Evolutionary conservation across 2,329 filamentous ascomycete genomes (phyloP).

Genomic region (Dothiorella sarmentorum): DNA sequence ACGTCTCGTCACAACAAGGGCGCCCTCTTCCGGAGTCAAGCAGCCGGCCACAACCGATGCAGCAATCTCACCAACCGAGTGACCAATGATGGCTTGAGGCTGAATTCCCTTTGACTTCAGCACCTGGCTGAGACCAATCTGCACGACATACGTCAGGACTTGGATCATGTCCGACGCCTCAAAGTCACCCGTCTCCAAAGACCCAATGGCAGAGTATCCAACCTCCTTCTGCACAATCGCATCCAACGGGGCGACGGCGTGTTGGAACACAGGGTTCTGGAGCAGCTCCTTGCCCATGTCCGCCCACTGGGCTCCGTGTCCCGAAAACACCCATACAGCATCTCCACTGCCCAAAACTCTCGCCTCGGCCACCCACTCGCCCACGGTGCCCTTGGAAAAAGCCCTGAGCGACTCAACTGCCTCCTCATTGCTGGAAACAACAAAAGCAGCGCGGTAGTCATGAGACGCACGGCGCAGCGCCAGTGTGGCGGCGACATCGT

Average conservation of each 20-base stretch:
- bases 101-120: slow-evolving; percentile 30
- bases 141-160: slow-evolving; percentile 37
- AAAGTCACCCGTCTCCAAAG: slow-evolving; percentile 24
- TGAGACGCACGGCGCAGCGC: slow-evolving; percentile 34
- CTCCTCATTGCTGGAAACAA: slow-evolving; percentile 24
- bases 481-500: slow-evolving; percentile 28
- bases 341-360: slow-evolving; percentile 21
- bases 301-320: slow-evolving; percentile 44
- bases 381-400: slow-evolving; percentile 20
- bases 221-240: slow-evolving; percentile 22
- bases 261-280: slow-evolving; percentile 24
- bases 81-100: slow-evolving; percentile 40
- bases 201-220: slow-evolving; percentile 24
- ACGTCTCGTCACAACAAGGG: slow-evolving; percentile 34
- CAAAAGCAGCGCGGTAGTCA: slow-evolving; percentile 29
- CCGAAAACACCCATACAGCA: slow-evolving; percentile 41
- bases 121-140: slow-evolving; percentile 33
- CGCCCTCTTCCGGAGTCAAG: slow-evolving; percentile 35
- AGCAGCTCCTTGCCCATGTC: slow-evolving; percentile 41
- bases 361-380: slow-evolving; percentile 11
- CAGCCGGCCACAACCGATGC: slow-evolving; percentile 36
- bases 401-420: slow-evolving; percentile 23
- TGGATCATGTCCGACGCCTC: slow-evolving; percentile 31
- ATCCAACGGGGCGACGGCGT: slow-evolving; percentile 29
- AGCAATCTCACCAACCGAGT: slow-evolving; percentile 44